Percentiles rank a stretch among this genome's conserved stretches.
Evolutionary conservation across 176 grass and related monocot species (phyloP).

Genomic region (Sorghum bicolor): DNA sequence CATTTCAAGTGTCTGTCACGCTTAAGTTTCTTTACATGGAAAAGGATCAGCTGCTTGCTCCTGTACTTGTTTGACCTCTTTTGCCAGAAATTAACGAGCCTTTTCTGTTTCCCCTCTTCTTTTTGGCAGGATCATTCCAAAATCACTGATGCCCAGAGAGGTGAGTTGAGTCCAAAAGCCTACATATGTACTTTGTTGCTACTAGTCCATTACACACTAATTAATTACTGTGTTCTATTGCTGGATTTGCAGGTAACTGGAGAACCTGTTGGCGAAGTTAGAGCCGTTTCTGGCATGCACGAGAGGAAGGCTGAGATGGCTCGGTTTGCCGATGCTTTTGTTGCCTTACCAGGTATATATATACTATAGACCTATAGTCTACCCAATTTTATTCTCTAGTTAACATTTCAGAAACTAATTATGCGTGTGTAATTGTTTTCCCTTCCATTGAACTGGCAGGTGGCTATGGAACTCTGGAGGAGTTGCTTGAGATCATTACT

Average conservation of each 20-base stretch:
- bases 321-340: conserved; percentile 89
- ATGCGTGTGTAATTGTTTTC: not conserved
- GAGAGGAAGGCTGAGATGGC: conserved; percentile 97
- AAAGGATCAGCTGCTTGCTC: conserved; percentile 14
- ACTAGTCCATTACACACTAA: no score
- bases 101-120: not conserved
- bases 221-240: no score
- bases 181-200: not conserved
- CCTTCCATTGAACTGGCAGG: conserved; percentile 18
- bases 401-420: not conserved
- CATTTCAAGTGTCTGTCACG: not conserved
- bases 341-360: conserved; percentile 75
- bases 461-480: conserved; percentile 93
- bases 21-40: conserved; percentile 35
- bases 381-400: not conserved
- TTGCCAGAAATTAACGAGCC: conserved; percentile 29
- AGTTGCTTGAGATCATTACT: conserved; percentile 84
- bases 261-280: conserved; percentile 77
- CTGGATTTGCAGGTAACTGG: conserved; percentile 54
- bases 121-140: conserved; percentile 79
- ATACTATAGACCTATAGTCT: not conserved
- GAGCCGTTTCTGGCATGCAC: conserved; percentile 83
- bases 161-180: conserved; percentile 51
- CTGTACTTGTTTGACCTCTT: conserved; percentile 41
- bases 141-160: conserved; percentile 79